A percentile compares a stretch with the other conserved stretches of the same genome.
These are phyloP conservation scores for Benincasa hispida DNA, from an alignment of 306 rosid genomes.

Conservation along the genomic window DNA sequence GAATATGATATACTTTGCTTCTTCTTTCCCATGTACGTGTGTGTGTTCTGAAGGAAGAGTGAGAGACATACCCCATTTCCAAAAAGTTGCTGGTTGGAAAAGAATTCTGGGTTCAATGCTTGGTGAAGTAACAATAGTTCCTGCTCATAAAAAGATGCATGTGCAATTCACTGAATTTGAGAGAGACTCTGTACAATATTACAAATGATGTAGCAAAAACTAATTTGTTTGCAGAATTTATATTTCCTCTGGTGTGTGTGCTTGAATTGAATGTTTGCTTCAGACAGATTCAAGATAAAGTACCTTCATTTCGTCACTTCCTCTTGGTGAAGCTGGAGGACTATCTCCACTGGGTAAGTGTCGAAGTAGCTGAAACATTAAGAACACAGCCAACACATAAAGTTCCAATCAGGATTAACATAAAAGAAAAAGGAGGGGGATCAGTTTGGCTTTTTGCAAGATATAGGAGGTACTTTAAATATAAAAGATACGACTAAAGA, in stretches of 20 bases:
- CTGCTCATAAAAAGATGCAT: conserved; percentile 27
- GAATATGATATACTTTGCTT: not conserved
- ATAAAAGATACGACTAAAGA: not conserved
- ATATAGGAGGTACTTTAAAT: not conserved
- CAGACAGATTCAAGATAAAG: conserved; percentile 9
- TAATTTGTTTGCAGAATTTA: not conserved
- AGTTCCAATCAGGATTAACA: conserved; percentile 3
- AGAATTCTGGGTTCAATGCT: conserved; percentile 70
- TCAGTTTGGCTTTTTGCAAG: not conserved
- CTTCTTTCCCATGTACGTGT: not conserved
- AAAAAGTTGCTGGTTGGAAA: conserved; percentile 57
- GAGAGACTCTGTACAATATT: not conserved
- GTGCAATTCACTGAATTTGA: not conserved
- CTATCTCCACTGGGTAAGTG: conserved; percentile 34
- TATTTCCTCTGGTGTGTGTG: not conserved
- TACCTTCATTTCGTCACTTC: conserved; percentile 69
- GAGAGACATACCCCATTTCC: conserved; percentile 56
- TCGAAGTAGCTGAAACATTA: conserved; percentile 17
- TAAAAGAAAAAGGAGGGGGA: not conserved
- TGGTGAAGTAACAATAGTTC: conserved; percentile 71
- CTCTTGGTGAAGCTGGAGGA: conserved; percentile 59
- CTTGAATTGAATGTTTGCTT: not conserved
- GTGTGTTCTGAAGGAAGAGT: conserved; percentile 7
- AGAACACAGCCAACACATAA: conserved; percentile 15
- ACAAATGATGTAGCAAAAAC: not conserved